Conservation (phyloP, 768 basidiomycete species). For the Boletus speciosus region DNA sequence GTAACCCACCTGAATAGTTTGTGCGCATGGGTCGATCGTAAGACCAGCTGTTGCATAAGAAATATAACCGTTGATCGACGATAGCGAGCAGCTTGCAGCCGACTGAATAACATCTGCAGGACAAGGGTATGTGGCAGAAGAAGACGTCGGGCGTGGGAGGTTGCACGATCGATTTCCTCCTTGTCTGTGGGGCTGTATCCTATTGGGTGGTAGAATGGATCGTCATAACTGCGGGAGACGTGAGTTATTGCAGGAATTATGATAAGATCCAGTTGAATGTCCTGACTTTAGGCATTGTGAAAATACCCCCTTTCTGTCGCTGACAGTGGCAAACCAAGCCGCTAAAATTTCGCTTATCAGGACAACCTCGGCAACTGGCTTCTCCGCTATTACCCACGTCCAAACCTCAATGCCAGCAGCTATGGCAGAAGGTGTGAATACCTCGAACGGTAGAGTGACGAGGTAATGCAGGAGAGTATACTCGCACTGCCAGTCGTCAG, state of each 20-base stretch:
- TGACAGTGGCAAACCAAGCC: constrained; percentile 84
- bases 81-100: constrained; percentile 92
- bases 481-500: constrained; percentile 58
- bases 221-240: constrained; percentile 59
- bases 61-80: constrained; percentile 80
- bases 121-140: constrained; percentile 82
- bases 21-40: constrained; percentile 72
- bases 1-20: constrained; percentile 65
- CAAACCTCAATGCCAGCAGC: constrained; percentile 89
- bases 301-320: constrained; percentile 77
- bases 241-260: constrained; percentile 4
- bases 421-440: constrained; percentile 82
- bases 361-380: constrained; percentile 75
- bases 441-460: constrained; percentile 83
- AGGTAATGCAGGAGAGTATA: constrained; percentile 83
- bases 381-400: constrained; percentile 93
- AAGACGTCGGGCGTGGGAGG: constrained; percentile 65
- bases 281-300: constrained; percentile 75
- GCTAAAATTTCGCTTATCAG: constrained; percentile 83
- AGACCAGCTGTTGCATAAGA: constrained; percentile 77
- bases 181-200: constrained; percentile 91
- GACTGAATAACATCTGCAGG: constrained; percentile 84
- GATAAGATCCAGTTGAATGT: constrained; percentile 8
- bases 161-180: constrained; percentile 70
- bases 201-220: constrained; percentile 84